Conservation (phyloP, 2,329 filamentous ascomycete genomes). For the Reticulascus tulasneorum region DNA sequence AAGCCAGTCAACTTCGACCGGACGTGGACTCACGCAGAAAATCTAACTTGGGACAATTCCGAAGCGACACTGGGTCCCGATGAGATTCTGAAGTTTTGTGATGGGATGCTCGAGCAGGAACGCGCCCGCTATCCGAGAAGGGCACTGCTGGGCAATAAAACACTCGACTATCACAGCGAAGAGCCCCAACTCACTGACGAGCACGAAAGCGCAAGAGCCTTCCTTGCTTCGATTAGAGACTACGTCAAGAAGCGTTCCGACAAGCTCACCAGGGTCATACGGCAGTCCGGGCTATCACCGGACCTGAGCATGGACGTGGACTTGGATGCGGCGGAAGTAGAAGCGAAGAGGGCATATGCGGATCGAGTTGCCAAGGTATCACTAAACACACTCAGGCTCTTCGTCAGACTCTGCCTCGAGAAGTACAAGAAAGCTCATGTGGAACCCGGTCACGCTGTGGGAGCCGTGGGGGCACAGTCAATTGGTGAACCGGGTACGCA, state of each 20-base stretch:
- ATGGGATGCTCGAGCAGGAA: conserved; percentile 64
- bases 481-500: conserved; percentile 98
- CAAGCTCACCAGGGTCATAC: conserved; percentile 39
- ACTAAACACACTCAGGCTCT: conserved; percentile 64
- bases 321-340: conserved; percentile 18
- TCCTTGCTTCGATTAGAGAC: conserved; percentile 72
- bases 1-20: conserved; percentile 89
- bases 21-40: conserved; percentile 78
- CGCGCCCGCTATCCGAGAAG: conserved; percentile 59
- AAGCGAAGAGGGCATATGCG: conserved; percentile 36
- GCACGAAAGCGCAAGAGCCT: conserved; percentile 77
- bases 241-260: conserved; percentile 63
- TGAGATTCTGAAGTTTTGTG: conserved; percentile 67
- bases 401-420: conserved; percentile 76
- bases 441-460: conserved; percentile 92
- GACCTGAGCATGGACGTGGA: conserved; percentile 23
- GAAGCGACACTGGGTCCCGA: conserved; percentile 69
- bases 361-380: conserved; percentile 85
- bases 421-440: conserved; percentile 91
- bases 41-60: conserved; percentile 73
- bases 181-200: conserved; percentile 69
- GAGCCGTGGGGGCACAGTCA: conserved; percentile 92
- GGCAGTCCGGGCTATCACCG: conserved; percentile 9
- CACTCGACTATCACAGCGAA: conserved; percentile 66
- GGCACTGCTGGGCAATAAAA: conserved; percentile 56